phyloP scores from a whole-genome alignment of 768 basidiomycete genomes.

The Trametes cubensis region DNA sequence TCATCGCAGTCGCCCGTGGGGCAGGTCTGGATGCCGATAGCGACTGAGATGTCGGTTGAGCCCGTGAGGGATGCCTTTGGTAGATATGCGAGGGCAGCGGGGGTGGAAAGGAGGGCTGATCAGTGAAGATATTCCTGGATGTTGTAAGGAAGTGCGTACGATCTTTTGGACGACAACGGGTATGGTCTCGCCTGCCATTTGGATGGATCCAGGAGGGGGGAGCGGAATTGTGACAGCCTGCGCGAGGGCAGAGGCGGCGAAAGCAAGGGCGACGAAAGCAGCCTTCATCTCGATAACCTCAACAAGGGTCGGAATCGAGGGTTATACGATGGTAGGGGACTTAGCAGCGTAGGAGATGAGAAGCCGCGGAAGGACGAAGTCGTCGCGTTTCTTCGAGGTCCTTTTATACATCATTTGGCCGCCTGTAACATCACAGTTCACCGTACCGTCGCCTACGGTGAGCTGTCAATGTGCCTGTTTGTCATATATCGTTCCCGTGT shows the following conservation, averaged over 20 bases:
- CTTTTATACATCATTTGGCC: too few species aligned
- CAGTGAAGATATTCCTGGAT: too few species aligned
- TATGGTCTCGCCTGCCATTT: background rate
- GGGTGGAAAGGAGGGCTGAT: background rate
- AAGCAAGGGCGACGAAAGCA: background rate
- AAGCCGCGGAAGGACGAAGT: background rate
- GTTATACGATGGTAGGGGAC: background rate
- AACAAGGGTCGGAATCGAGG: background rate
- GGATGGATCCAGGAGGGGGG: background rate
- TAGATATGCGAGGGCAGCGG: background rate
- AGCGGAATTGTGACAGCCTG: background rate
- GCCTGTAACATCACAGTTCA: too few species aligned
- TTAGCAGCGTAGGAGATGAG: background rate
- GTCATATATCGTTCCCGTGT: too few species aligned
- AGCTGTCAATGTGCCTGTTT: too few species aligned
- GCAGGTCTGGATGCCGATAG: slow-evolving; percentile 2
- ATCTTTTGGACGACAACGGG: background rate
- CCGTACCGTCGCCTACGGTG: too few species aligned
- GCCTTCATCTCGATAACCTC: background rate
- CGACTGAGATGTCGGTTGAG: background rate
- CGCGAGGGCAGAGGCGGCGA: background rate
- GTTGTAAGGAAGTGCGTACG: background rate
- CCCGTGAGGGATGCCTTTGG: slow-evolving; percentile 1
- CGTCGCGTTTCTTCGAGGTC: too few species aligned
- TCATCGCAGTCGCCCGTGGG: background rate